These are phyloP conservation scores for Candida gigantensis DNA, from an alignment of 1,139 yeast genomes.

Conservation along the genomic window DNA sequence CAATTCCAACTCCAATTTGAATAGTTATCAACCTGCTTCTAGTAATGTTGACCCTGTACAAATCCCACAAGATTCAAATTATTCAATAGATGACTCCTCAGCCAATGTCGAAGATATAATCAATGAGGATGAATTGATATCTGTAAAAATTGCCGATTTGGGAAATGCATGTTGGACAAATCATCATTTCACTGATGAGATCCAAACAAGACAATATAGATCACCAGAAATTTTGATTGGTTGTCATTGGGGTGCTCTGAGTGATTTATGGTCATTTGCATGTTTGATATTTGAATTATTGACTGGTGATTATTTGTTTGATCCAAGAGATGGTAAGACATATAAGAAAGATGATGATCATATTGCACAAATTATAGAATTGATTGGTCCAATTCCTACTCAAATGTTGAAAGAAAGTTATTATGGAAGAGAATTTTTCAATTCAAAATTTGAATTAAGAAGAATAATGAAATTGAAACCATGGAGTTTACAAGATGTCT, in stretches of 20 bases:
- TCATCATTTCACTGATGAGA: constrained; percentile 53
- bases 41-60: constrained; percentile 24
- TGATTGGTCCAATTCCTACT: constrained; percentile 46
- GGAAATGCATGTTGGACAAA: constrained; percentile 54
- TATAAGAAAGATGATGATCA: constrained; percentile 53
- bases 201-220: constrained; percentile 51
- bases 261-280: constrained; percentile 53
- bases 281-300: constrained; percentile 47
- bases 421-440: constrained; percentile 47
- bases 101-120: constrained; percentile 21
- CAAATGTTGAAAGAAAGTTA: constrained; percentile 45
- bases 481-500: constrained; percentile 50
- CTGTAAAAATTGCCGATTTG: constrained; percentile 52
- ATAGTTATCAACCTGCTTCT: constrained; percentile 20
- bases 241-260: constrained; percentile 52
- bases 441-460: constrained; percentile 54
- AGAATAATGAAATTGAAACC: constrained; percentile 56
- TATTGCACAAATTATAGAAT: constrained; percentile 50
- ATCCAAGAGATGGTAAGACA: constrained; percentile 48
- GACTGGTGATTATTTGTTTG: constrained; percentile 52
- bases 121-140: constrained; percentile 40
- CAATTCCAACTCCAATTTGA: constrained; percentile 25
- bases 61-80: constrained; percentile 20
- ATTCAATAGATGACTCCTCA: constrained; percentile 11
- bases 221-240: constrained; percentile 51